A percentile compares a stretch with the other conserved stretches of the same genome.
Conservation (phyloP, 768 basidiomycete genomes). For the Tulasnella sp. region DNA sequence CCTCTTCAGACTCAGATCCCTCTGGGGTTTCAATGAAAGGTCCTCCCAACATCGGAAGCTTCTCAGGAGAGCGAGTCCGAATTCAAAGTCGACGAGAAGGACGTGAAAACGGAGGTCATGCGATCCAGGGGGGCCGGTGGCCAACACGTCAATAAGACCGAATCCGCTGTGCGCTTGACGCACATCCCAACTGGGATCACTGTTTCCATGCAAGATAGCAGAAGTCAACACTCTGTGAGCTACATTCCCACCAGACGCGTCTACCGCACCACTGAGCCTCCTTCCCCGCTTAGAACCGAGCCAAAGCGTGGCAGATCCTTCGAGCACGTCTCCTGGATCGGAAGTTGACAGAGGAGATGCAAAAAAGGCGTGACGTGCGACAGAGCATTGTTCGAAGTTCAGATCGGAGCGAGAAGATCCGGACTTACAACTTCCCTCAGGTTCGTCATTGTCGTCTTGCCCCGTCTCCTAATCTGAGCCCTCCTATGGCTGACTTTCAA, state of each 20-base stretch:
- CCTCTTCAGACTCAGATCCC: background rate
- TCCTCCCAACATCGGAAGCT: slow-evolving; percentile 70
- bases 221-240: slow-evolving; percentile 60
- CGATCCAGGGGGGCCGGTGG: slow-evolving; percentile 94
- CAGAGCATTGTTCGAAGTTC: slow-evolving; percentile 66
- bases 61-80: slow-evolving; percentile 50
- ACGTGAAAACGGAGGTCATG: slow-evolving; percentile 89
- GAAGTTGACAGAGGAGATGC: slow-evolving; percentile 59
- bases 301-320: slow-evolving; percentile 87
- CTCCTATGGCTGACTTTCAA: too few species aligned
- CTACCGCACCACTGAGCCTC: background rate
- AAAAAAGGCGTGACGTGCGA: slow-evolving; percentile 55
- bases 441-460: slow-evolving; percentile 28
- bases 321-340: slow-evolving; percentile 74
- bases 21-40: too few species aligned
- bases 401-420: slow-evolving; percentile 86
- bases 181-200: slow-evolving; percentile 88
- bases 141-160: slow-evolving; percentile 98
- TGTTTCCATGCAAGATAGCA: slow-evolving; percentile 96
- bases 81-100: slow-evolving; percentile 58
- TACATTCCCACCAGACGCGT: background rate
- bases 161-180: slow-evolving; percentile 90
- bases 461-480: background rate
- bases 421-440: slow-evolving; percentile 93
- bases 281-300: slow-evolving; percentile 52